Conservation (phyloP, 148 eudicot genomes). For the Rhododendron mucronatum region DNA sequence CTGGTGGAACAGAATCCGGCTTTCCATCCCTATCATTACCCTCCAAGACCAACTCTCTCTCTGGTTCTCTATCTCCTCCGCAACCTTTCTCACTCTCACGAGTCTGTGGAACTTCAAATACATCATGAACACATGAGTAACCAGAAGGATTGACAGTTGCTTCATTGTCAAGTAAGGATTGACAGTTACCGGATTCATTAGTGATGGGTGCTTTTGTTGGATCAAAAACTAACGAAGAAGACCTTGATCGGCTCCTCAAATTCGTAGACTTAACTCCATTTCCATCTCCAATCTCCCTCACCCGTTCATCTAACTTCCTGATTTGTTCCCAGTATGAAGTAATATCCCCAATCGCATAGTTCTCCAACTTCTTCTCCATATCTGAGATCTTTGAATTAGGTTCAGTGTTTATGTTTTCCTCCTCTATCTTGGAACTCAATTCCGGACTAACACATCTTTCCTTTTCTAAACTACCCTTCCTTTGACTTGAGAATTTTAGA, state of each 20-base stretch:
- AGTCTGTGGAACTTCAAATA: conserved; percentile 74
- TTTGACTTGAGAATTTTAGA: conserved; percentile 18
- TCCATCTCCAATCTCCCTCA: conserved; percentile 40
- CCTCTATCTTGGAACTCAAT: conserved; percentile 22
- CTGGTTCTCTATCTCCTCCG: conserved; percentile 4
- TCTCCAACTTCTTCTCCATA: conserved; percentile 26
- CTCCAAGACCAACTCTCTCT: conserved; percentile 14
- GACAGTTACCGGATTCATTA: conserved; percentile 13
- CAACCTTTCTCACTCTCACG: conserved; percentile 5
- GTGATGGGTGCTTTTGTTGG: conserved; percentile 15
- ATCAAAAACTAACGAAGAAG: conserved; percentile 19
- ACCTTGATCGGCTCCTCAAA: conserved; percentile 10
- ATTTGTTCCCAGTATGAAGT: conserved; percentile 73
- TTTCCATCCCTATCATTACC: conserved; percentile 19
- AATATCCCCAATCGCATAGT: conserved; percentile 25
- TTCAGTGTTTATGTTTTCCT: conserved; percentile 24
- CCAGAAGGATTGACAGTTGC: conserved; percentile 23
- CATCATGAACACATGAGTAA: conserved; percentile 53
- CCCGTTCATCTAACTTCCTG: conserved; percentile 55
- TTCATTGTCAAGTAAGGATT: conserved; percentile 13
- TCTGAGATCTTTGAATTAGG: background rate
- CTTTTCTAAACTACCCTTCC: conserved; percentile 37
- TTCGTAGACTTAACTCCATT: conserved; percentile 20
- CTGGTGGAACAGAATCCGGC: conserved; percentile 24
- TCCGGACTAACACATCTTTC: conserved; percentile 34